phyloP scores from a whole-genome alignment of 2,329 filamentous ascomycete genomes.

The Cordyceps militaris region DNA sequence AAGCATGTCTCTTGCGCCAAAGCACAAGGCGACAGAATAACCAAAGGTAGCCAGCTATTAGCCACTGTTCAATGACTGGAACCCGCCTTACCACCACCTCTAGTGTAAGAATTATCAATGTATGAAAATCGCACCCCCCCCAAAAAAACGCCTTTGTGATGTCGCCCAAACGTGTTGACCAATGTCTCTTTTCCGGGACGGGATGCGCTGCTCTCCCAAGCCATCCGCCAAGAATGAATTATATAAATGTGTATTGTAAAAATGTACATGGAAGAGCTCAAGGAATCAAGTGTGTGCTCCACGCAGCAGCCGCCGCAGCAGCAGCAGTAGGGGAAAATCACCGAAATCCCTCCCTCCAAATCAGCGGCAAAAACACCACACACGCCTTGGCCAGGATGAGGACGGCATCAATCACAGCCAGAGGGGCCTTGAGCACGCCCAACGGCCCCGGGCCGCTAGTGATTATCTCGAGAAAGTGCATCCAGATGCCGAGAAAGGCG shows the following conservation, averaged over 20 bases:
- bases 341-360: constrained; percentile 55
- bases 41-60: background rate
- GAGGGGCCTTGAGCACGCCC: constrained; percentile 43
- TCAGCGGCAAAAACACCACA: constrained; percentile 74
- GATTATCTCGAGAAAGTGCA: constrained; percentile 37
- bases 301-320: background rate
- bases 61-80: background rate
- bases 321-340: constrained; percentile 15
- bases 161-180: background rate
- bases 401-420: constrained; percentile 58
- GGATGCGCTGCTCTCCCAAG: background rate
- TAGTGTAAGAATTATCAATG: background rate
- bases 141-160: constrained; percentile 3
- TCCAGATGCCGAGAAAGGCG: constrained; percentile 79
- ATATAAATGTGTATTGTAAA: background rate
- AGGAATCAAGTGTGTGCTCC: background rate
- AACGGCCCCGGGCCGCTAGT: constrained; percentile 22
- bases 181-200: background rate
- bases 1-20: background rate
- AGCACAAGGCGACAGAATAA: background rate
- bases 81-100: background rate
- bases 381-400: constrained; percentile 74
- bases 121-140: background rate
- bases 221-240: background rate
- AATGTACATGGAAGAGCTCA: constrained; percentile 1